Evolutionary conservation across 2,329 filamentous ascomycete genomes (phyloP).

Genomic region (Pseudogymnoascus sp.): DNA sequence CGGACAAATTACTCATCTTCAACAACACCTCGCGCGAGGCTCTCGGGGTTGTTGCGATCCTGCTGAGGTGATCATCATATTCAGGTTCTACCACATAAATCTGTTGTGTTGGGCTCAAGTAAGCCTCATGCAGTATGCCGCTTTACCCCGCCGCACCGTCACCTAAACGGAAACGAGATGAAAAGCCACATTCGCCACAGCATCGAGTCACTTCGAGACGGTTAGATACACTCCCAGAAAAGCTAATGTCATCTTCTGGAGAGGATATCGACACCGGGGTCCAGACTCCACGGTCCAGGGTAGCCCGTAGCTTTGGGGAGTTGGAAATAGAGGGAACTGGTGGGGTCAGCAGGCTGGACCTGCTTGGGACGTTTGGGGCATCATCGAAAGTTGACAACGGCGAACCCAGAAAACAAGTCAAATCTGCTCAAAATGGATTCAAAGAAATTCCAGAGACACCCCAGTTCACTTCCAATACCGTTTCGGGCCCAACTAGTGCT

Average conservation of each 20-base stretch:
- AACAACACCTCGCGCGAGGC: background rate
- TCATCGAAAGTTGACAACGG: conserved; percentile 7
- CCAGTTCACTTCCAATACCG: conserved; percentile 13
- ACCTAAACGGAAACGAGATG: conserved; percentile 7
- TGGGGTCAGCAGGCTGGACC: conserved; percentile 17
- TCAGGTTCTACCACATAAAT: background rate
- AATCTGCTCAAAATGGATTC: conserved; percentile 1
- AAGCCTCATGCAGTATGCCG: conserved; percentile 5
- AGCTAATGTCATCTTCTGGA: background rate
- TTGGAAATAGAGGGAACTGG: conserved; percentile 20
- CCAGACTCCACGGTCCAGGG: conserved; percentile 22
- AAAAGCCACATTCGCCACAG: conserved; percentile 6
- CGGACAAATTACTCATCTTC: background rate
- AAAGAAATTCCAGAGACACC: conserved; percentile 23
- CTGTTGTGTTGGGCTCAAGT: background rate
- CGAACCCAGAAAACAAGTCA: background rate
- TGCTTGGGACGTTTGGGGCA: conserved; percentile 10
- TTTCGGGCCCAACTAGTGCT: background rate
- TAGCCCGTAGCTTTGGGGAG: conserved; percentile 25
- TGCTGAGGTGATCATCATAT: background rate
- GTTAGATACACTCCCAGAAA: background rate
- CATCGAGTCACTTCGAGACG: background rate
- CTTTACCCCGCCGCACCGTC: conserved; percentile 6
- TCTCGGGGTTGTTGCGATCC: background rate
- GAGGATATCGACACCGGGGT: background rate